Percentiles rank a stretch among this genome's conserved stretches.
Evolutionary conservation across 2,329 filamentous ascomycete species (phyloP).

Genomic region (Calonectria fujianensis): DNA sequence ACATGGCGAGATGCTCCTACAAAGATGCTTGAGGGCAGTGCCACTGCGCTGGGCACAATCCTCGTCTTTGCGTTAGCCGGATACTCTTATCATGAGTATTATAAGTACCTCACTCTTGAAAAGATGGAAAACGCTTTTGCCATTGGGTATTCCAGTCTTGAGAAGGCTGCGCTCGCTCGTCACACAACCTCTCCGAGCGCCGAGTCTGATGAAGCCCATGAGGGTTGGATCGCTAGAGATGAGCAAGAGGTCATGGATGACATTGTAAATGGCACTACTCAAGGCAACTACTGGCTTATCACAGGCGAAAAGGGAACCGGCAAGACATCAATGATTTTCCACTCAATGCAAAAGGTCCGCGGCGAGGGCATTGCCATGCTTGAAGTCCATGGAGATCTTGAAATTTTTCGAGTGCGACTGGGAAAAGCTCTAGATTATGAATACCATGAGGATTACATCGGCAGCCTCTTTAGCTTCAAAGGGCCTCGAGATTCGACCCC

Average conservation of each 20-base stretch:
- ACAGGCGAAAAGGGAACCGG: slow-evolving; percentile 83
- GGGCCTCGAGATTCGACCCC: slow-evolving; percentile 82
- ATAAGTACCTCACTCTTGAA: slow-evolving; percentile 80
- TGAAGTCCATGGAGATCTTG: slow-evolving; percentile 81
- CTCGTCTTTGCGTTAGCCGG: slow-evolving; percentile 56
- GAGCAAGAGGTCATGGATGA: slow-evolving; percentile 78
- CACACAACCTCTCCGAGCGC: slow-evolving; percentile 41
- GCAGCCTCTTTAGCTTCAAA: slow-evolving; percentile 81
- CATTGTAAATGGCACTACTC: slow-evolving; percentile 75
- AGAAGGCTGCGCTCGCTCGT: slow-evolving; percentile 70
- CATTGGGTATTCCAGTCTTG: slow-evolving; percentile 79
- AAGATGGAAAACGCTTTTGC: slow-evolving; percentile 85
- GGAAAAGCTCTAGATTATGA: slow-evolving; percentile 83
- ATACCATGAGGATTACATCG: slow-evolving; percentile 80
- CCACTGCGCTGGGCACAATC: slow-evolving; percentile 56
- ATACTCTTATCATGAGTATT: slow-evolving; percentile 64
- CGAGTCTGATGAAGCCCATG: slow-evolving; percentile 32
- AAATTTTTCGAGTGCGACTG: slow-evolving; percentile 83
- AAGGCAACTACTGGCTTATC: slow-evolving; percentile 80
- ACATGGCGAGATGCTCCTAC: slow-evolving; percentile 23
- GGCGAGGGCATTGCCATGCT: slow-evolving; percentile 82
- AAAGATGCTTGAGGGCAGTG: slow-evolving; percentile 56
- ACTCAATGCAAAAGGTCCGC: slow-evolving; percentile 81
- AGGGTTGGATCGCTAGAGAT: slow-evolving; percentile 74
- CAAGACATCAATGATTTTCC: slow-evolving; percentile 82